Conservation (phyloP, 2,329 filamentous ascomycete genomes). For the Hyphodiscus sp. region DNA sequence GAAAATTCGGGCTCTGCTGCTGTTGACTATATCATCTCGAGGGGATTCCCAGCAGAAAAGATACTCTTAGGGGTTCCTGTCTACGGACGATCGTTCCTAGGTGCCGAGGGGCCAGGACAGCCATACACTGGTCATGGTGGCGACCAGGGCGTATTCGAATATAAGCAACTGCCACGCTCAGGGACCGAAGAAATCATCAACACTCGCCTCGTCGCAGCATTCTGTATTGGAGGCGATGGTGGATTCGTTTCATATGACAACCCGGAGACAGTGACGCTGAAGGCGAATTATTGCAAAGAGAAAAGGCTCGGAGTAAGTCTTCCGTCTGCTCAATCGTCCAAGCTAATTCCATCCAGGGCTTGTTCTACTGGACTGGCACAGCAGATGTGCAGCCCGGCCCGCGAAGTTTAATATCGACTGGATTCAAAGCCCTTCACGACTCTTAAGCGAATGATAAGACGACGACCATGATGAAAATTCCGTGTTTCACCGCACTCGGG, state of each 20-base stretch:
- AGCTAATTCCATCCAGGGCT: slow-evolving; percentile 43
- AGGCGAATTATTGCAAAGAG: slow-evolving; percentile 66
- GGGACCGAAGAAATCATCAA: slow-evolving; percentile 62
- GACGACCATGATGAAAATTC: background rate
- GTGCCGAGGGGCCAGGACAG: slow-evolving; percentile 58
- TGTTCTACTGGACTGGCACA: slow-evolving; percentile 80
- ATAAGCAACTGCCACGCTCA: slow-evolving; percentile 57
- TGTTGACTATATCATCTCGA: slow-evolving; percentile 57
- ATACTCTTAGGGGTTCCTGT: slow-evolving; percentile 70
- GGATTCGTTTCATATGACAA: slow-evolving; percentile 79
- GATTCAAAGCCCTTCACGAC: slow-evolving; percentile 51
- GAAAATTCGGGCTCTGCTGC: slow-evolving; percentile 61
- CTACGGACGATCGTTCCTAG: slow-evolving; percentile 69
- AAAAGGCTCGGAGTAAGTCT: slow-evolving; percentile 56
- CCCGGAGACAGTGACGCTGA: slow-evolving; percentile 66
- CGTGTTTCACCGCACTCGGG: background rate
- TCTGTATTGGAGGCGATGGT: slow-evolving; percentile 65
- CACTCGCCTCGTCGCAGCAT: slow-evolving; percentile 60
- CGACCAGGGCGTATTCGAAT: slow-evolving; percentile 68
- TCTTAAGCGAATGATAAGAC: slow-evolving; percentile 2
- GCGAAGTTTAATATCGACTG: slow-evolving; percentile 51
- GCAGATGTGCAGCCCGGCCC: slow-evolving; percentile 56
- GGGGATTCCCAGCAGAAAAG: slow-evolving; percentile 63
- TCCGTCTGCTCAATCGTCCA: slow-evolving; percentile 9
- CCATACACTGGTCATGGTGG: slow-evolving; percentile 48